phyloP scores from a whole-genome alignment of 2,329 filamentous ascomycete species.

The Paecilomyces sp. region DNA sequence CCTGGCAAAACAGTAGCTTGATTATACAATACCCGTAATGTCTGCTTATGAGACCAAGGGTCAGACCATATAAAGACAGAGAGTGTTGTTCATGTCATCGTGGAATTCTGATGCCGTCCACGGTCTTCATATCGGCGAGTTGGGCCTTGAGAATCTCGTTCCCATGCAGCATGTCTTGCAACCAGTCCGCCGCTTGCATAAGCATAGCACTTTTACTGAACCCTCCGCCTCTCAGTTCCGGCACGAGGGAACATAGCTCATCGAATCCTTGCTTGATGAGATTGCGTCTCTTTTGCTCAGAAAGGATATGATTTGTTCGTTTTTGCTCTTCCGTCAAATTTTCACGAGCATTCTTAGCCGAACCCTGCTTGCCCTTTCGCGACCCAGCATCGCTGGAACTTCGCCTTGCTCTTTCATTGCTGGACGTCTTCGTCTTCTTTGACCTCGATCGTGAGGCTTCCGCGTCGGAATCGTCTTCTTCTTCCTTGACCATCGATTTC shows the following conservation, averaged over 20 bases:
- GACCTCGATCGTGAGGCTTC: slow-evolving; percentile 30
- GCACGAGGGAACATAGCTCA: slow-evolving; percentile 69
- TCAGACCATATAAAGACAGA: slow-evolving; percentile 10
- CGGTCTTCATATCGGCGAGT: slow-evolving; percentile 41
- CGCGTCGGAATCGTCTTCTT: slow-evolving; percentile 32
- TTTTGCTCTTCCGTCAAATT: slow-evolving; percentile 73
- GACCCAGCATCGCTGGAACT: slow-evolving; percentile 28
- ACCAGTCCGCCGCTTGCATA: slow-evolving; percentile 66
- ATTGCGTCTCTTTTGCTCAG: slow-evolving; percentile 78
- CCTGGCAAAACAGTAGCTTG: background rate
- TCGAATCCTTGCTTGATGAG: slow-evolving; percentile 78
- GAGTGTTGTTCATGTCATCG: slow-evolving; percentile 20
- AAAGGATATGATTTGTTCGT: slow-evolving; percentile 76
- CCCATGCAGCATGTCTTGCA: slow-evolving; percentile 64
- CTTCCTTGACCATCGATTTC: slow-evolving; percentile 29
- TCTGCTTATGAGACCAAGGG: background rate
- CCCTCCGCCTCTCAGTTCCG: slow-evolving; percentile 63
- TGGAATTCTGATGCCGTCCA: slow-evolving; percentile 29
- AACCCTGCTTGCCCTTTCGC: slow-evolving; percentile 25
- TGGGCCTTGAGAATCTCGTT: slow-evolving; percentile 57
- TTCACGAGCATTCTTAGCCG: slow-evolving; percentile 39
- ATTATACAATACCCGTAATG: background rate
- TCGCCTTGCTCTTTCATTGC: slow-evolving; percentile 20
- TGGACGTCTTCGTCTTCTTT: slow-evolving; percentile 44
- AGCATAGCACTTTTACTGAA: slow-evolving; percentile 80